phyloP scores from a whole-genome alignment of 2,329 filamentous ascomycete species.

The Intubia oerlemansii region DNA sequence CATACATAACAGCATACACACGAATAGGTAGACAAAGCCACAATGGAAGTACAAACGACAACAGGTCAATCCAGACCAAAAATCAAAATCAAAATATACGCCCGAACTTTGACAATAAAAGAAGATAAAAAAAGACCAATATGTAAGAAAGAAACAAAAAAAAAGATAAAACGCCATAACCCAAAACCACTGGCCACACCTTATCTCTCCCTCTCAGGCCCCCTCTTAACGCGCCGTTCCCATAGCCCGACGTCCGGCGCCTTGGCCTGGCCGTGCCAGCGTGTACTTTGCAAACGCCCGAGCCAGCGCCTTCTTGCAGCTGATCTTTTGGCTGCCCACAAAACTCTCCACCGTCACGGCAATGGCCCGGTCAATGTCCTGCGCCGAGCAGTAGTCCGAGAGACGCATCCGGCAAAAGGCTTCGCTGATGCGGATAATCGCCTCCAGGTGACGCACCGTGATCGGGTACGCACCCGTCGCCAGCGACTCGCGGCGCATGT shows the following conservation, averaged over 20 bases:
- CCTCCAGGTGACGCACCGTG: conserved; percentile 92
- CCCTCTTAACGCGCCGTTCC: not conserved
- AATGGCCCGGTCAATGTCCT: conserved; percentile 92
- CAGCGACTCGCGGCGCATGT: conserved; percentile 83
- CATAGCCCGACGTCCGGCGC: conserved; percentile 9
- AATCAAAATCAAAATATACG: too few relatives aligned
- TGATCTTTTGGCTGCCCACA: conserved; percentile 88
- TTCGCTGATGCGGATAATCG: conserved; percentile 88
- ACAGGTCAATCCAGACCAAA: too few relatives aligned
- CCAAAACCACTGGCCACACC: too few relatives aligned
- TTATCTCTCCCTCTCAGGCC: not conserved
- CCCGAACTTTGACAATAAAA: not conserved
- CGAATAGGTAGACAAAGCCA: too few relatives aligned
- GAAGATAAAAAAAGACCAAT: not conserved
- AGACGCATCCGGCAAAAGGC: conserved; percentile 94
- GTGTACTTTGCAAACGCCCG: conserved; percentile 94
- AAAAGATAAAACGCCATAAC: conserved; percentile 1
- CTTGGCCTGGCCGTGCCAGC: conserved; percentile 25
- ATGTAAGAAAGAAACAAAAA: not conserved
- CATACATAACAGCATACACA: not conserved
- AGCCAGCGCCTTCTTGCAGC: conserved; percentile 88
- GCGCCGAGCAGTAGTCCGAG: conserved; percentile 78
- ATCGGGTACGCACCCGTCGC: conserved; percentile 95
- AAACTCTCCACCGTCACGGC: conserved; percentile 93
- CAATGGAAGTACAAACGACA: too few relatives aligned